A percentile compares a stretch with the other conserved stretches of the same genome.
phyloP scores from a whole-genome alignment of 192 early-diverging fungal species.

The Gigaspora rosea region DNA sequence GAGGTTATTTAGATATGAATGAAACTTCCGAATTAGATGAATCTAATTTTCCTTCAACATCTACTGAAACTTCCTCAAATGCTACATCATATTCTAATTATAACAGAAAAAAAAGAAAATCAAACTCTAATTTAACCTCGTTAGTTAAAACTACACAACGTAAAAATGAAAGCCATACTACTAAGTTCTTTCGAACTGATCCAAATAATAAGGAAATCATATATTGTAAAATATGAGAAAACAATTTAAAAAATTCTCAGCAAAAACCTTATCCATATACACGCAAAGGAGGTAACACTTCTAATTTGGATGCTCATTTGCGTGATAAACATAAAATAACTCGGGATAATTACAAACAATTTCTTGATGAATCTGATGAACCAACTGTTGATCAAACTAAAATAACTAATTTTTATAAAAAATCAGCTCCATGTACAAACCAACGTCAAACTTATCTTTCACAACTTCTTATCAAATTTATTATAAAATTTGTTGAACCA shows the following conservation, averaged over 20 bases:
- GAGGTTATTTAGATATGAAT: no score
- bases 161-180: not conserved
- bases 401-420: not conserved
- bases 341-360: not conserved
- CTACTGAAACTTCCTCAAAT: no score
- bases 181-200: not conserved
- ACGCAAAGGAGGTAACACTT: not conserved
- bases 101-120: no score
- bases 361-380: not conserved
- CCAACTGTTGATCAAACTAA: not conserved
- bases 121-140: no score
- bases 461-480: not conserved
- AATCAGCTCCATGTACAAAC: not conserved
- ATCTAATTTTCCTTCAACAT: no score
- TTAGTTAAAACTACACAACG: no score
- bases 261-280: not conserved
- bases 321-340: not conserved
- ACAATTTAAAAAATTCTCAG: not conserved
- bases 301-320: not conserved
- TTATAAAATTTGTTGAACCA: slow-evolving; percentile 15
- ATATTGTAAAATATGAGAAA: not conserved
- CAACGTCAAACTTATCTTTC: no score
- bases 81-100: no score
- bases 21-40: no score
- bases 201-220: not conserved